Base-by-base conservation (phyloP, 2,329 filamentous ascomycete genomes). In the Exophiala viscosa region DNA sequence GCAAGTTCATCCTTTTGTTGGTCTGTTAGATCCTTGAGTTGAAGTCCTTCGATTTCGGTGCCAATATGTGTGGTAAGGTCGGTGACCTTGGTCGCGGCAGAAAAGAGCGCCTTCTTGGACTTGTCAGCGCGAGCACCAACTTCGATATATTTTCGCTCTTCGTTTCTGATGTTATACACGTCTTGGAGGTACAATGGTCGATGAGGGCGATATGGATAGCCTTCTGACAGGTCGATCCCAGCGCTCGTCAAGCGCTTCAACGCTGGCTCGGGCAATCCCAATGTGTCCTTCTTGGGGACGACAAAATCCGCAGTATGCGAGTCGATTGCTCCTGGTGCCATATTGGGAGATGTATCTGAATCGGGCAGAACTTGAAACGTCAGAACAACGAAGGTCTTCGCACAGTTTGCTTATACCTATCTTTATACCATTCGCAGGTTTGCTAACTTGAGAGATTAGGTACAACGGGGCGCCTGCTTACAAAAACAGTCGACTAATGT, bases 171-270 rank as follows among this genome's bases (percentile, higher is more conserved):
- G 43, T 80, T 80, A 68, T 81, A 82, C 2, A 85, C 83, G 59
- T 89, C 86, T 51, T 90, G 81, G 0, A 88, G 71, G 60, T 83
- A 89, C 1, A 88, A 70, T 0, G 86, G 86, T 43, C 77, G 76
- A 0, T 81, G 78, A 1, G 85, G 85, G 0, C 85, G 80, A 61
- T 88, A 88, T 0, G 86, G 86, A 59, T 89, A 89, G 0, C 86
- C 86, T 1, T 81, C 70, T 1, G 83, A 85, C 2, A 89, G 73
- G 64, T 90, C 84, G 48, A 89, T 78, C 1, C 83, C 85, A 0
- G 83, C 84, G 56, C 86, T 87, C 60, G 82, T 79, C 0, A 89
- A 74, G 3, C 86, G 77, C 44, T 76, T 71, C 1, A 76, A 74
- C 1, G 85, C 72, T 1, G 78, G 61, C 8, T 74, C 74, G 2